Evolutionary conservation across 352 stramenopile species (phyloP).

Genomic region (Phytophthora capsici): DNA sequence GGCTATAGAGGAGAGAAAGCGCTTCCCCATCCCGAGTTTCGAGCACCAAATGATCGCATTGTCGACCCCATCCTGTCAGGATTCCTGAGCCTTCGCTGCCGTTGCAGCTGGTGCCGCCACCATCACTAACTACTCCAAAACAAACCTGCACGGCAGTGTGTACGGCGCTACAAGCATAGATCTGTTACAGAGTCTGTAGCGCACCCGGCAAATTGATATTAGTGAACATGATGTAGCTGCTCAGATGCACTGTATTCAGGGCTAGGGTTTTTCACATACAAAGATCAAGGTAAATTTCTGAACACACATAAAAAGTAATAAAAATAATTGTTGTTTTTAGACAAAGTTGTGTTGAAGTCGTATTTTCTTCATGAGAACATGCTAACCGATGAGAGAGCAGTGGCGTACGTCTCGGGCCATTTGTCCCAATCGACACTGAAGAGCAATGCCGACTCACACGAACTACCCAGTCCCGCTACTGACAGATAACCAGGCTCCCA

Average conservation of each 20-base stretch:
- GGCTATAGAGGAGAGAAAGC: slow-evolving; percentile 2
- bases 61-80: slow-evolving; percentile 13
- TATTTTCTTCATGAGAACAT: slow-evolving; percentile 22
- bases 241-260: slow-evolving; percentile 1
- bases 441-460: slow-evolving; percentile 36
- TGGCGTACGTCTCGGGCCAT: slow-evolving; percentile 22
- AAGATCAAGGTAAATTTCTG: slow-evolving; percentile 6
- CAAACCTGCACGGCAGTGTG: no score
- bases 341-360: neutral
- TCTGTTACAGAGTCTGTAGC: no score
- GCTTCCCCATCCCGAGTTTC: neutral
- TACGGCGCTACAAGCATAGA: no score
- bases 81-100: slow-evolving; percentile 9
- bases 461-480: slow-evolving; percentile 28
- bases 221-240: neutral
- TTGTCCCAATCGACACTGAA: slow-evolving; percentile 38
- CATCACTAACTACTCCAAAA: neutral
- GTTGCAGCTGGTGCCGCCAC: slow-evolving; percentile 12
- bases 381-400: slow-evolving; percentile 30
- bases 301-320: slow-evolving; percentile 3
- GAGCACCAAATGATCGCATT: slow-evolving; percentile 2
- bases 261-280: slow-evolving; percentile 1
- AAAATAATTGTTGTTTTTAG: neutral
- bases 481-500: slow-evolving; percentile 40
- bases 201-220: no score